phyloP scores from a whole-genome alignment of 805 yeast species.

The Soucietia sequanensis region DNA sequence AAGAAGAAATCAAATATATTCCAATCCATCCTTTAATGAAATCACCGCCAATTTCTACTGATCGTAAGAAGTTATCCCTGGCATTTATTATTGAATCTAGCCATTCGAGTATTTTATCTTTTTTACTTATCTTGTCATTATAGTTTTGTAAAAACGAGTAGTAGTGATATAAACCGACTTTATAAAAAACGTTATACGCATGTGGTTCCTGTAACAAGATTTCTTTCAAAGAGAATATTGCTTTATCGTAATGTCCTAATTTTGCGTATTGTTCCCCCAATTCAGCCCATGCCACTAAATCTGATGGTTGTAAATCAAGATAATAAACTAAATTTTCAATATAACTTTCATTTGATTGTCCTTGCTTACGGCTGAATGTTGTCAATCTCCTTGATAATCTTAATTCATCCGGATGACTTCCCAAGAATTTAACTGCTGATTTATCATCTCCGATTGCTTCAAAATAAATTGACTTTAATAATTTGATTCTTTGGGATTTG shows the following conservation, averaged over 20 bases:
- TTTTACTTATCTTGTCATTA: slow-evolving; percentile 16
- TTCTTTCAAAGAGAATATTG: slow-evolving; percentile 69
- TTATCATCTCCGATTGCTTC: slow-evolving; percentile 50
- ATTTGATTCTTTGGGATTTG: slow-evolving; percentile 53
- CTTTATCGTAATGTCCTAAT: slow-evolving; percentile 63
- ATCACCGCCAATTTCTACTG: slow-evolving; percentile 73
- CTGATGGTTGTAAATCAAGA: slow-evolving; percentile 68
- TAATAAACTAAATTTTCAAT: slow-evolving; percentile 53
- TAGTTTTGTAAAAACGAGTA: slow-evolving; percentile 24
- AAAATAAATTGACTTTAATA: slow-evolving; percentile 53
- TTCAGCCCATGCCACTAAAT: slow-evolving; percentile 76
- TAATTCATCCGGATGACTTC: slow-evolving; percentile 33
- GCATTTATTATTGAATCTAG: slow-evolving; percentile 24
- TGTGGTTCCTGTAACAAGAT: slow-evolving; percentile 64
- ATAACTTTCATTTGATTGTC: slow-evolving; percentile 35
- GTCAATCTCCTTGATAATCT: slow-evolving; percentile 36
- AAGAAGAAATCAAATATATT: slow-evolving; percentile 36
- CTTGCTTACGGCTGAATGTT: slow-evolving; percentile 27
- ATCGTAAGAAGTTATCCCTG: slow-evolving; percentile 56
- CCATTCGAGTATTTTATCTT: slow-evolving; percentile 29
- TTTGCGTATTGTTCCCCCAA: slow-evolving; percentile 62
- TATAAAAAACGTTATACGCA: slow-evolving; percentile 64
- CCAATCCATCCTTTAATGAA: slow-evolving; percentile 78
- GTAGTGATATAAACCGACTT: slow-evolving; percentile 50
- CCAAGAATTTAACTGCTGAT: slow-evolving; percentile 26